Evolutionary conservation across 2,329 filamentous ascomycete species (phyloP).

Genomic region (Cladorrhinum sp.): DNA sequence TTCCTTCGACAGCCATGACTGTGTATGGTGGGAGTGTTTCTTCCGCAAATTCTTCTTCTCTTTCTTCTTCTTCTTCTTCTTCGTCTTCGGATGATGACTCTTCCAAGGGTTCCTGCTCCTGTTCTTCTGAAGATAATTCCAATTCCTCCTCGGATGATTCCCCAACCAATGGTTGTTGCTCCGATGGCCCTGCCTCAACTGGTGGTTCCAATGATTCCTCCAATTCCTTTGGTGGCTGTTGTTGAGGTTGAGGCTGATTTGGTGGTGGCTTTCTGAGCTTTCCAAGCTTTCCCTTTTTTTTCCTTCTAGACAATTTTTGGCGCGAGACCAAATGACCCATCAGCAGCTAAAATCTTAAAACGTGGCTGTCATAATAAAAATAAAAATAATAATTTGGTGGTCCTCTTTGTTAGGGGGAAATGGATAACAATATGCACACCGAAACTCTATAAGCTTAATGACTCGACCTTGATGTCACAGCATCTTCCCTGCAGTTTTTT

Average conservation of each 20-base stretch:
- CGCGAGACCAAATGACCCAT: slow-evolving; percentile 15
- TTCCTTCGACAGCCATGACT: slow-evolving; percentile 20
- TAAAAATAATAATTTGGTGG: too few species aligned
- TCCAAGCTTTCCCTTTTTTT: neutral
- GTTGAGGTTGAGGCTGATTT: neutral
- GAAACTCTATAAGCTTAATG: slow-evolving; percentile 1
- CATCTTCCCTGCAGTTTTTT: neutral
- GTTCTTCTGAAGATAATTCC: neutral
- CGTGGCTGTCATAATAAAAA: neutral
- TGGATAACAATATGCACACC: neutral
- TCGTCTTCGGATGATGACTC: neutral
- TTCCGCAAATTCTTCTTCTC: neutral
- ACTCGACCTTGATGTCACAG: slow-evolving; percentile 4
- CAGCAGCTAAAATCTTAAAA: slow-evolving; percentile 16
- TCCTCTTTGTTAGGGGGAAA: neutral
- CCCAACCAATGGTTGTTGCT: too few species aligned
- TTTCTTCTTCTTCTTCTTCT: neutral
- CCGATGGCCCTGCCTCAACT: neutral
- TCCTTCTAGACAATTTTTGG: slow-evolving; percentile 8
- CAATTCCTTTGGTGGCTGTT: neutral
- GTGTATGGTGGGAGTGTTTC: slow-evolving; percentile 5
- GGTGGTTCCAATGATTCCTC: neutral
- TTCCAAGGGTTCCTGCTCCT: neutral
- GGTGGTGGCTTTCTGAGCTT: neutral
- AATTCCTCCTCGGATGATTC: too few species aligned